Base-by-base conservation (phyloP, 306 rosid genomes). In the Coriaria nepalensis region DNA sequence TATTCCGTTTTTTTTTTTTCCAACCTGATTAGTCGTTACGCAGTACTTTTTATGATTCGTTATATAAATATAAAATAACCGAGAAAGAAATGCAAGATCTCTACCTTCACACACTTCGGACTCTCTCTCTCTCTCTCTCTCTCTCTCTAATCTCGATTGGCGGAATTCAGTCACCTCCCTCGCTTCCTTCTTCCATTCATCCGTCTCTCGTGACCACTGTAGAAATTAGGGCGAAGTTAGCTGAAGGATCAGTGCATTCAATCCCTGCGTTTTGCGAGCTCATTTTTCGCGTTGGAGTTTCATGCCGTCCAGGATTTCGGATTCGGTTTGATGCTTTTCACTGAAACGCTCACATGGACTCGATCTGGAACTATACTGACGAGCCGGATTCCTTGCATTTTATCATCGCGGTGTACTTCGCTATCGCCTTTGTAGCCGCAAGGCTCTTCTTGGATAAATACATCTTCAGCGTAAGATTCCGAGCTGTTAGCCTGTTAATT, bases 391-490 rank as follows among this genome's bases (percentile, higher is more conserved):
- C 63, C n/a, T 81, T 50, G 60, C 86, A 83, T 73, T 80, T 81
- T 63, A 4, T 58, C 54, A 15, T 74, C 62, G 81, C 86, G 43
- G 38, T 83, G 73, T 85, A 56, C 73, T 78, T 78, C 64, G 76
- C 93, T 10, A 15, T 74, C 13, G 64, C 67, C 55, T 71, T 66
- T 68, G 55, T 69, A 33, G 69, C 36, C 10, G 81, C 76, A 8
- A 70, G 88, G 62, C 63, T 74, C 78, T 20, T 81, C 37, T 68
- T 88, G 10, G 95, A 88, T 68, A 81, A 53, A 72, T 81, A 50
- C 81, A 54, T 90, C 56, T 84, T 81, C 47, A 74, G 77, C 47
- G 93, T 90, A 80, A 73, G 93, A 63, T 68, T 67, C 62, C 43
- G 29, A 20, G 29, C 29, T 20, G 29, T 20, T 1, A 20, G 29